Base-by-base conservation (phyloP, 495 filamentous ascomycete genomes). In the Penicillium salamii region DNA sequence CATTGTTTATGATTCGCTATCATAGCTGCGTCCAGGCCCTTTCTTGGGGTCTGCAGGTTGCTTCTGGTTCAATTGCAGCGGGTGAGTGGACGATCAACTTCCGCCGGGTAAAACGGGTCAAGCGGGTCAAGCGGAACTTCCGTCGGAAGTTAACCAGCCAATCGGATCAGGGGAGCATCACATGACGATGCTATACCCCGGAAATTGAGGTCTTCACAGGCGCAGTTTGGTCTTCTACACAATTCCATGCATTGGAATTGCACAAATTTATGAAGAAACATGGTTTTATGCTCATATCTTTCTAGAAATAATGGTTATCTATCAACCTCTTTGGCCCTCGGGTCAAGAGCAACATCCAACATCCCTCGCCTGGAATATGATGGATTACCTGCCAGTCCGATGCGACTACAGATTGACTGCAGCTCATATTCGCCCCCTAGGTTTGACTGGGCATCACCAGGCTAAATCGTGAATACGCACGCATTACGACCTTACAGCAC, bases 401-500 rank as follows among this genome's bases (percentile, higher is more conserved):
- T n/a, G n/a, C n/a, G n/a, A n/a, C 8, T 54, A 14, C 8, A 26
- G 55, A 38, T 39, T 58, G 14, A 50, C 40, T 33, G 54, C 26
- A 31, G 57, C 55, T 66, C 66, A 9, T 49, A 48, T 44, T 50
- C 52, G 0, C 66, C 66, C 21, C 62, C 55, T 32, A 73, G 46
- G 38, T 67, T 61, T 3, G 65, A 65, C n/a, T 61, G 50, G 17
- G 68, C 66, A 23, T 64, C 57, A 13, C 50, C 50, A n/a, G 54
- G 45, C 34, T 50, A 54, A 35, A 53, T 43, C 1, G 54, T 43
- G 23, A 66, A 72, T 1, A 63, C 40, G 7, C 46, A 19, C 24
- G 50, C 41, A 7, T 42, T 55, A 34, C 20, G 18, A 13, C 28
- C 9, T 19, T 33, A 18, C 18, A 23, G 12, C 36, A 40, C 44